These are phyloP conservation scores for Mortierella sp. DNA, from an alignment of 371 early-diverging fungal species.

Conservation along the genomic window DNA sequence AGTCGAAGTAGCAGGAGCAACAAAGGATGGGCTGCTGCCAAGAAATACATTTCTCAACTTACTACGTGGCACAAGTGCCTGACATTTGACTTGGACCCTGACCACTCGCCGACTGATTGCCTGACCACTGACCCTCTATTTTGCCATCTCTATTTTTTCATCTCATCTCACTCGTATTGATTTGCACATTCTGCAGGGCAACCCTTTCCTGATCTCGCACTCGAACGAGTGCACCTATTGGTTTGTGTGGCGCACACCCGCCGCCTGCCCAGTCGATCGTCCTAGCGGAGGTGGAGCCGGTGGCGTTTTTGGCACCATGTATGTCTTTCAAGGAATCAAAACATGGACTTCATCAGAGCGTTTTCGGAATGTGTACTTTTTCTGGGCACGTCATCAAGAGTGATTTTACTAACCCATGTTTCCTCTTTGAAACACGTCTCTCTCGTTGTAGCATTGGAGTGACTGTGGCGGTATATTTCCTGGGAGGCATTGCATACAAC, in stretches of 20 bases:
- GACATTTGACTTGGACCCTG: background rate
- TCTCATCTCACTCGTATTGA: background rate
- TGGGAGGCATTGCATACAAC: constrained; percentile 74
- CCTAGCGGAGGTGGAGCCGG: constrained; percentile 61
- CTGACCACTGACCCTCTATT: background rate
- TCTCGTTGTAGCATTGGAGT: constrained; percentile 59
- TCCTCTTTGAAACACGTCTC: background rate
- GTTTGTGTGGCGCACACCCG: constrained; percentile 61
- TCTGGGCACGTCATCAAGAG: background rate
- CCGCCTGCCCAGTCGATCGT: constrained; percentile 47
- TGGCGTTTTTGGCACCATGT: constrained; percentile 72
- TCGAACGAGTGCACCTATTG: constrained; percentile 47
- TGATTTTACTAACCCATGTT: background rate
- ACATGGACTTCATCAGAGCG: background rate
- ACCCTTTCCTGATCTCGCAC: constrained; percentile 40
- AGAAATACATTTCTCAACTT: background rate
- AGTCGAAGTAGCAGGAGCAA: background rate
- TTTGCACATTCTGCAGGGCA: constrained; percentile 29
- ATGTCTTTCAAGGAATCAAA: constrained; percentile 23
- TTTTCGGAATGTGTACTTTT: background rate
- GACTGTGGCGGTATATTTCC: constrained; percentile 64
- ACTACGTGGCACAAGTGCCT: constrained; percentile 9
- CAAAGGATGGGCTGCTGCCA: background rate
- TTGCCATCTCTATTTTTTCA: background rate
- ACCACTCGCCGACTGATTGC: no score